Evolutionary conservation across 768 basidiomycete species (phyloP), one percentile per base, ranked within the genome.

Genomic region (Leccinum fibrillosum): DNA sequence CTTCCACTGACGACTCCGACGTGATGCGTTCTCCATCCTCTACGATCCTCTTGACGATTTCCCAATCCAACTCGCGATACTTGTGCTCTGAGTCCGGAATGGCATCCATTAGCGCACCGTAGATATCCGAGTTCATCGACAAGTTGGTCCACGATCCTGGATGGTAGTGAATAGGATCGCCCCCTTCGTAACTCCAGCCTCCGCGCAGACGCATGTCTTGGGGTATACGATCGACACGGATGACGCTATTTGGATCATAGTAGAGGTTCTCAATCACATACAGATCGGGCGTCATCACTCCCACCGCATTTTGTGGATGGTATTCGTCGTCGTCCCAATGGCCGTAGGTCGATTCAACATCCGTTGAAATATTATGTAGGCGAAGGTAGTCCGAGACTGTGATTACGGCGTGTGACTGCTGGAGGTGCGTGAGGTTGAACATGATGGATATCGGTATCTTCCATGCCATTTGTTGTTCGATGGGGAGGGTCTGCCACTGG

Each of bases 381-480:
- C 74, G 71, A 59, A 80, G 64, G 56, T 77, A 81, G 26, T 80
- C 80, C 5, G 73, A 65, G 21, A 72, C 69, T 2, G 76, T 75
- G 59, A 80, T 63, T 21, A 80, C 72, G 8, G 75, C 62, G 30
- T 80, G 72, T 0, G 66, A 62, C 49, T 65, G 56, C 44, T 69
- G 74, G 19, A 80, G 68, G 57, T 73, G 71, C 3, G 78, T 72
- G 15, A 80, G 51, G 63, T 81, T 76, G 59, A 80, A 68, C 80
- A 80, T 80, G 57, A 73, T 8, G 50, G 70, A 66, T 51, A 71
- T 71, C 2, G 72, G 71, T 58, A 77, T 54, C 39, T 64, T 59
- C 68, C 74, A 76, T 0, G 60, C 73, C 69, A 73, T 75, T 55
- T 70, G 72, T 59, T 72, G 60, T 61, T 74, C 67, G 11, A 72